These are phyloP conservation scores for Fusarium sp. DNA, from an alignment of 2,329 filamentous ascomycete genomes.

Conservation along the genomic window DNA sequence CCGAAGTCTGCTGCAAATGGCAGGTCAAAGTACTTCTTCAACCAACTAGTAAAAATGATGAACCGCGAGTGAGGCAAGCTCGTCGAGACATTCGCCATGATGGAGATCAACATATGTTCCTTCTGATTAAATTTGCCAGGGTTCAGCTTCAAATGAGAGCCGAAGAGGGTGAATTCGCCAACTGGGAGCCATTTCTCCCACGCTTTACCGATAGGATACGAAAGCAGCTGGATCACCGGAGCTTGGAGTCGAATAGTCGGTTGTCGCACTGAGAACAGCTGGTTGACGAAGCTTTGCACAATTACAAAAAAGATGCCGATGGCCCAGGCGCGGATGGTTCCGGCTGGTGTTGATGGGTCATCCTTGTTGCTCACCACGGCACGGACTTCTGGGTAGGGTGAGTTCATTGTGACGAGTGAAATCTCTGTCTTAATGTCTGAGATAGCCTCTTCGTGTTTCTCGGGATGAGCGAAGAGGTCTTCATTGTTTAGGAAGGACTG, in stretches of 20 bases:
- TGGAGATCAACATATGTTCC: slow-evolving; percentile 71
- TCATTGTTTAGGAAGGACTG: slow-evolving; percentile 38
- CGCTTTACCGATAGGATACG: slow-evolving; percentile 61
- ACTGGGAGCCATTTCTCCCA: slow-evolving; percentile 60
- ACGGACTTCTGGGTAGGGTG: slow-evolving; percentile 68
- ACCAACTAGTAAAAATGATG: slow-evolving; percentile 41
- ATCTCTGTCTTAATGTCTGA: slow-evolving; percentile 67
- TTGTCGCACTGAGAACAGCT: slow-evolving; percentile 68
- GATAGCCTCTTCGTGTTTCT: slow-evolving; percentile 58
- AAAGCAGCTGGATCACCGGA: slow-evolving; percentile 67
- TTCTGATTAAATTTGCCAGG: slow-evolving; percentile 69
- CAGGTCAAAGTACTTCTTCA: slow-evolving; percentile 44
- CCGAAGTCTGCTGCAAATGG: slow-evolving; percentile 42
- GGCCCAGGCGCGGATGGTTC: slow-evolving; percentile 65
- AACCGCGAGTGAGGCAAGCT: slow-evolving; percentile 42
- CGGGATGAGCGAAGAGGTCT: slow-evolving; percentile 52
- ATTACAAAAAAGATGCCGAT: slow-evolving; percentile 64
- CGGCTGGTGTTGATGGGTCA: slow-evolving; percentile 63
- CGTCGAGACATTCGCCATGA: slow-evolving; percentile 56
- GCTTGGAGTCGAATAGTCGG: slow-evolving; percentile 64
- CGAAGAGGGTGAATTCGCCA: slow-evolving; percentile 59
- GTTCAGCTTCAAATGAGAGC: slow-evolving; percentile 61
- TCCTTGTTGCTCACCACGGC: slow-evolving; percentile 68
- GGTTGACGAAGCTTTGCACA: slow-evolving; percentile 63
- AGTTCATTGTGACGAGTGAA: slow-evolving; percentile 65